Evolutionary conservation across 2,329 filamentous ascomycete species (phyloP).

Genomic region (Aspergillus proliferans): DNA sequence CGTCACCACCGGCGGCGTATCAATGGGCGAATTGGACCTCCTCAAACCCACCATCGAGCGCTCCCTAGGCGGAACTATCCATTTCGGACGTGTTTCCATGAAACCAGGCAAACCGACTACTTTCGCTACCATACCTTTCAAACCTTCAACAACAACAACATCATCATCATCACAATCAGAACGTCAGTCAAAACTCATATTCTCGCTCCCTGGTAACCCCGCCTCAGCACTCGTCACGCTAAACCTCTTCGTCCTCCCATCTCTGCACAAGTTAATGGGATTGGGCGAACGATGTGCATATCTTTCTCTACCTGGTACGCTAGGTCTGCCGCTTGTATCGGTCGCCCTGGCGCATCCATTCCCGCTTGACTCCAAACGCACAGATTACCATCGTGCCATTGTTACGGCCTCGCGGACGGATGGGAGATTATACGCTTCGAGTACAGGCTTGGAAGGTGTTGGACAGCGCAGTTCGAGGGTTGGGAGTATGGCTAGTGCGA

Average conservation of each 20-base stretch:
- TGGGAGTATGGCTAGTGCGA: constrained; percentile 81
- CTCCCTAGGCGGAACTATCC: constrained; percentile 80
- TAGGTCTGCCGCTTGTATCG: constrained; percentile 65
- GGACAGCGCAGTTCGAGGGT: constrained; percentile 80
- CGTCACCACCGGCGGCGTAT: constrained; percentile 89
- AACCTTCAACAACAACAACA: constrained; percentile 37
- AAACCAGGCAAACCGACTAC: constrained; percentile 98
- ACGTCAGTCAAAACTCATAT: constrained; percentile 64
- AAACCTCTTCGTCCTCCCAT: constrained; percentile 86
- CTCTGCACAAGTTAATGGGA: constrained; percentile 70
- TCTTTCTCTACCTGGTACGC: constrained; percentile 45
- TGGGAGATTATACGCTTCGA: constrained; percentile 65
- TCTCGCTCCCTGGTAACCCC: constrained; percentile 89
- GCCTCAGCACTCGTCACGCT: constrained; percentile 89
- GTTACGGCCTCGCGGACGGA: constrained; percentile 57
- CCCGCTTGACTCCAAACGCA: constrained; percentile 63
- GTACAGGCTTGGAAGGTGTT: constrained; percentile 62
- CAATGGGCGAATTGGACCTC: constrained; percentile 95
- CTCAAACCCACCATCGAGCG: constrained; percentile 95
- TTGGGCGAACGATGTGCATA: constrained; percentile 34
- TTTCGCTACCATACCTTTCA: constrained; percentile 77
- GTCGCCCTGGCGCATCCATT: constrained; percentile 70
- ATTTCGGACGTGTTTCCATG: constrained; percentile 94
- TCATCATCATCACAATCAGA: constrained; percentile 46
- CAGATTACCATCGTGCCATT: constrained; percentile 85